Conservation (phyloP, 805 yeast genomes). For the Zygoascus tannicola region DNA sequence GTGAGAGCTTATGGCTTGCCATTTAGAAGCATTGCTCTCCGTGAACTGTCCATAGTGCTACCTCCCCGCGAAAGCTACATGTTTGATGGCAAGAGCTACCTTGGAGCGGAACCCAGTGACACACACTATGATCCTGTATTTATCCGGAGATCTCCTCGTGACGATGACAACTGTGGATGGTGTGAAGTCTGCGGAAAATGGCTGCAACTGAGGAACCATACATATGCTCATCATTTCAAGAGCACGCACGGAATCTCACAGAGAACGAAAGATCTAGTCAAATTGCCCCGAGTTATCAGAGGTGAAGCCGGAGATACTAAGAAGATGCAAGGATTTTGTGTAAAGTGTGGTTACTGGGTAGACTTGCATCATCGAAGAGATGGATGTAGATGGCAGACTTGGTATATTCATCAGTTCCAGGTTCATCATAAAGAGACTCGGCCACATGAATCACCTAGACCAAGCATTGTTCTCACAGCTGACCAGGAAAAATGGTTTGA, state of each 20-base stretch:
- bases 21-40: conserved; percentile 8
- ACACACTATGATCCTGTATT: conserved; percentile 16
- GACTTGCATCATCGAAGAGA: conserved; percentile 15
- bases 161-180: conserved; percentile 16
- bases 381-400: conserved; percentile 16
- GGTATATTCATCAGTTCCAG: conserved; percentile 17
- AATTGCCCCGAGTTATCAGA: conserved; percentile 9
- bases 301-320: conserved; percentile 10
- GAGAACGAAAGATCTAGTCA: conserved; percentile 10
- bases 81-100: conserved; percentile 11
- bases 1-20: conserved; percentile 12
- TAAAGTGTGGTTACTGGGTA: conserved; percentile 11
- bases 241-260: conserved; percentile 34
- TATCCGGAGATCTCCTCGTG: conserved; percentile 11
- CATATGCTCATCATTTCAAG: conserved; percentile 43
- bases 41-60: conserved; percentile 4
- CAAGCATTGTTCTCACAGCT: too few species aligned
- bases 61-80: conserved; percentile 9
- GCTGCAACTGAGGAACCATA: conserved; percentile 21
- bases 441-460: conserved; percentile 5
- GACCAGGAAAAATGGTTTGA: too few species aligned
- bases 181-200: conserved; percentile 16
- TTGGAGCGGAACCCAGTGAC: conserved; percentile 14
- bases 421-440: conserved; percentile 13
- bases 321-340: conserved; percentile 16